A percentile compares a stretch with the other conserved stretches of the same genome.
Conservation (phyloP, 768 basidiomycete species). For the Dendrothele bispora region DNA sequence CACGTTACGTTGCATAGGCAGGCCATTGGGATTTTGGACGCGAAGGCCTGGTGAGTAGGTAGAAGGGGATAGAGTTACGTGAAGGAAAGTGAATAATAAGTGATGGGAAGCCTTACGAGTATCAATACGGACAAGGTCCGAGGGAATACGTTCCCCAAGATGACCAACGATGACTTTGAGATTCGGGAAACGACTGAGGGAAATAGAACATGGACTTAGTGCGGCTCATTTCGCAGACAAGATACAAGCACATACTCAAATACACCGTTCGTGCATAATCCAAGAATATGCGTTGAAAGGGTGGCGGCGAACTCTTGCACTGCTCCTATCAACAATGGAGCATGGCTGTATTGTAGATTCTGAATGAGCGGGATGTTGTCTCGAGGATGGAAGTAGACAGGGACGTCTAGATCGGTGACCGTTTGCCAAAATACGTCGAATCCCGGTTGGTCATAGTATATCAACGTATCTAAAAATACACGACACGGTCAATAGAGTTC, state of each 20-base stretch:
- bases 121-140: conserved; percentile 40
- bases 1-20: conserved; percentile 37
- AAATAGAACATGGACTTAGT: neutral
- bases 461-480: conserved; percentile 3
- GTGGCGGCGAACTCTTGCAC: conserved; percentile 38
- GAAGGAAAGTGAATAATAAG: neutral
- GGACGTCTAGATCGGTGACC: conserved; percentile 5
- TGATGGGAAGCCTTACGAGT: conserved; percentile 34
- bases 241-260: conserved; percentile 20
- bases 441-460: conserved; percentile 7
- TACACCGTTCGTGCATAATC: conserved; percentile 37
- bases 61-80: neutral
- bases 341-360: conserved; percentile 17
- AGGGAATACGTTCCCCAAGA: conserved; percentile 41
- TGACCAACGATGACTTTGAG: conserved; percentile 42
- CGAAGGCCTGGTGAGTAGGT: neutral
- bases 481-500: neutral
- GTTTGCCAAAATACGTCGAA: conserved; percentile 8
- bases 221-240: neutral
- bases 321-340: conserved; percentile 31
- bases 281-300: conserved; percentile 38
- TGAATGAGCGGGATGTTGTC: neutral
- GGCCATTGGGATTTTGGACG: conserved; percentile 6
- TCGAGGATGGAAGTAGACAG: conserved; percentile 5
- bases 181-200: conserved; percentile 39